These are phyloP conservation scores for Serendipita vermifera DNA, from an alignment of 768 basidiomycete species.

Conservation along the genomic window DNA sequence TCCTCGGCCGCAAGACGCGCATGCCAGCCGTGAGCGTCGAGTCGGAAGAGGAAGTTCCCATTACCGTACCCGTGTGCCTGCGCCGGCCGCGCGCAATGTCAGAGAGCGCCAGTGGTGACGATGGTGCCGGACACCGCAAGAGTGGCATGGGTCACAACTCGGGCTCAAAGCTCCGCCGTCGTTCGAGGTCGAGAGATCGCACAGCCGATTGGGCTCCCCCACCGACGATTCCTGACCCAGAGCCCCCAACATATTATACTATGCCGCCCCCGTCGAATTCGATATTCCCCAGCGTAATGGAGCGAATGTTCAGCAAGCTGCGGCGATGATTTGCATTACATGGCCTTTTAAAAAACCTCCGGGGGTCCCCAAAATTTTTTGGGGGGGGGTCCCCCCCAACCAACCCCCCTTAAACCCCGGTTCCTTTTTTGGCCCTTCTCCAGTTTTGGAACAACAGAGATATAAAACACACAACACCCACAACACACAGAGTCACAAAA, in stretches of 20 bases:
- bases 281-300: background rate
- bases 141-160: no score
- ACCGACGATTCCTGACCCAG: constrained; percentile 4
- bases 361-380: no score
- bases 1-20: background rate
- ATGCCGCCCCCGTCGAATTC: background rate
- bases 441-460: no score
- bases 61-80: background rate
- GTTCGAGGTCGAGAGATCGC: background rate
- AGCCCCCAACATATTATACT: background rate
- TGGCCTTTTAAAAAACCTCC: no score
- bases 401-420: no score
- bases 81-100: background rate
- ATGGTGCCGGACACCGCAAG: no score
- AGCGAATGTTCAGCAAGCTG: background rate
- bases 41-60: background rate
- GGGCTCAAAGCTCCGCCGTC: background rate
- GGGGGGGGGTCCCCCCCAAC: no score
- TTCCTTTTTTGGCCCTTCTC: no score
- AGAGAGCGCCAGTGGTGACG: no score
- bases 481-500: no score
- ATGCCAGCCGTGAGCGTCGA: background rate
- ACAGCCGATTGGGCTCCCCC: constrained; percentile 1
- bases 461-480: no score
- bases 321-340: background rate